These are phyloP conservation scores for Excoecaria agallocha DNA, from an alignment of 345 rosid species.

Conservation along the genomic window DNA sequence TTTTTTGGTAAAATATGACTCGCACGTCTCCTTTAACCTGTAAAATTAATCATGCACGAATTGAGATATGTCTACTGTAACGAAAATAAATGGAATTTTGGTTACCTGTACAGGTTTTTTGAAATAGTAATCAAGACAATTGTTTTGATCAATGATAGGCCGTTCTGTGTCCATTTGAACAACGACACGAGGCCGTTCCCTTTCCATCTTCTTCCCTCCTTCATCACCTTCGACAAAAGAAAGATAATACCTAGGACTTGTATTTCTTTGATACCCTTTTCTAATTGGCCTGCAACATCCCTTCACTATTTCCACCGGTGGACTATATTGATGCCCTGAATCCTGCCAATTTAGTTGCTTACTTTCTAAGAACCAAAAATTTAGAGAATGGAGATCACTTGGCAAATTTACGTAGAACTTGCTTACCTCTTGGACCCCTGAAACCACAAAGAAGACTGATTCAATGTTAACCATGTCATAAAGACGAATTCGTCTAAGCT, in stretches of 20 bases:
- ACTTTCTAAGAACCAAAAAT: too few relatives aligned
- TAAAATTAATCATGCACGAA: neutral
- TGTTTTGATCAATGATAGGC: constrained; percentile 72
- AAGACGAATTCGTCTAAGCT: constrained; percentile 69
- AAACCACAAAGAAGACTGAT: constrained; percentile 77
- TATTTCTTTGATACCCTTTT: constrained; percentile 53
- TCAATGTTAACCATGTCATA: constrained; percentile 63
- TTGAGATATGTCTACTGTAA: too few relatives aligned
- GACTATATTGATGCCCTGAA: constrained; percentile 60
- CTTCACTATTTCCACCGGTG: constrained; percentile 64
- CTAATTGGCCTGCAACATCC: constrained; percentile 63
- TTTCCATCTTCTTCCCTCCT: constrained; percentile 27
- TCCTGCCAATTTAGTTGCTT: constrained; percentile 34
- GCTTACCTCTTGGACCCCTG: constrained; percentile 76
- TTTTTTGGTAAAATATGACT: constrained; percentile 77
- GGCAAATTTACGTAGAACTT: too few relatives aligned
- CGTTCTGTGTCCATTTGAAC: constrained; percentile 96
- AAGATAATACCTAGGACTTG: constrained; percentile 59
- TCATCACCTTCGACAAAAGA: constrained; percentile 49
- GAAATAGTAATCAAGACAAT: constrained; percentile 74
- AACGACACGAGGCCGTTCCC: constrained; percentile 52
- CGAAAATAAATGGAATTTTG: too few relatives aligned
- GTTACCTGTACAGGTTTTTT: constrained; percentile 70
- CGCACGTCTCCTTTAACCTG: constrained; percentile 79
- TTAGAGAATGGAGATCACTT: neutral